phyloP scores from a whole-genome alignment of 1,284 basidiomycete species.

The Austroboletus rostrupii region DNA sequence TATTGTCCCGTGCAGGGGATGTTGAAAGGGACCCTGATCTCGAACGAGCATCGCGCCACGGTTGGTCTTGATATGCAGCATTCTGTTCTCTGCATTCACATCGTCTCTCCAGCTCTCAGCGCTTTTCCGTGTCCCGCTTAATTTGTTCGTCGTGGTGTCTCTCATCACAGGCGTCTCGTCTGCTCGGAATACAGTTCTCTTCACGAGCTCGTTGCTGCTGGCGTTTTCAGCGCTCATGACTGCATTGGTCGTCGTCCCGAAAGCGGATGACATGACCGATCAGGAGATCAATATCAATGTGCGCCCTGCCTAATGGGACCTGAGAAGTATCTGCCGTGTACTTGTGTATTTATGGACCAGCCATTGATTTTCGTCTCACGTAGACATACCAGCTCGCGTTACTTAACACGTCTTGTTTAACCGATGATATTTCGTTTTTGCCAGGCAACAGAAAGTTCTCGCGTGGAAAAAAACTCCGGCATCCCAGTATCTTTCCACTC shows the following conservation, averaged over 20 bases:
- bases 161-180: conserved; percentile 66
- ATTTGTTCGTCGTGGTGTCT: conserved; percentile 69
- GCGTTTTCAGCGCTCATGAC: conserved; percentile 61
- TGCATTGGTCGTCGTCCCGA: conserved; percentile 41
- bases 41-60: conserved; percentile 70
- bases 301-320: conserved; percentile 14
- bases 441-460: too few species aligned
- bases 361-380: too few species aligned
- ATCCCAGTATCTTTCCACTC: too few species aligned
- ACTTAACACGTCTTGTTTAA: too few species aligned
- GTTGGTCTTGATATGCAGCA: conserved; percentile 35
- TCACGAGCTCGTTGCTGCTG: conserved; percentile 55
- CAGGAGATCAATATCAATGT: conserved; percentile 21
- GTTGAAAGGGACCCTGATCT: conserved; percentile 62
- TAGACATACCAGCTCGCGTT: too few species aligned
- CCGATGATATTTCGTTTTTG: too few species aligned
- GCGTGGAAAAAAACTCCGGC: too few species aligned
- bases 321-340: not conserved
- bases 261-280: conserved; percentile 21
- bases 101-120: conserved; percentile 51
- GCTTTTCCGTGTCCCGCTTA: conserved; percentile 71
- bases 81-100: conserved; percentile 1
- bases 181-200: conserved; percentile 59
- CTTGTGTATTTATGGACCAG: too few species aligned
- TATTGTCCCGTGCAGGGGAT: conserved; percentile 79